Evolutionary conservation across 768 basidiomycete genomes (phyloP).

Genomic region (Russula compacta): DNA sequence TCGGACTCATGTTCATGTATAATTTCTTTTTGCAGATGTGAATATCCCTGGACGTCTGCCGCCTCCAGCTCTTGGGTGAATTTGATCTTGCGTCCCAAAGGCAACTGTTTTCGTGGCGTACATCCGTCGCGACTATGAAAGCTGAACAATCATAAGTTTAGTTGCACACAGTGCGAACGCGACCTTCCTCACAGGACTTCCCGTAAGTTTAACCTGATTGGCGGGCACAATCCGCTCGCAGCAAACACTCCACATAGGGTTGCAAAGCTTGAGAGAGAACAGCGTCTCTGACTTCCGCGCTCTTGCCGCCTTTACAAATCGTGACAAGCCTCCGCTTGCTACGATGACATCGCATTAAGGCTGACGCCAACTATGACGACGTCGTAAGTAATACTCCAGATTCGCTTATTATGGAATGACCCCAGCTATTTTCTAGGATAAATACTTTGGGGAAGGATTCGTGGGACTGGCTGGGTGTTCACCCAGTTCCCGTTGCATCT

Average conservation of each 20-base stretch:
- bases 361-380: constrained; percentile 3
- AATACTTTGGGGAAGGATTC: background rate
- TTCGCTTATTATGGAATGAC: background rate
- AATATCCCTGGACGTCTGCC: constrained; percentile 3
- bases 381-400: background rate
- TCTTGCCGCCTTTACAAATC: constrained; percentile 3
- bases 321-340: constrained; percentile 1
- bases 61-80: background rate
- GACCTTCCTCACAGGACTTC: background rate
- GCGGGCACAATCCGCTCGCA: background rate
- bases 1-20: background rate
- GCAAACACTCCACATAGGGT: background rate
- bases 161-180: constrained; percentile 1
- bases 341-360: constrained; percentile 3
- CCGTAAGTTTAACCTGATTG: background rate
- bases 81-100: background rate
- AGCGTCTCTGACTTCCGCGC: background rate
- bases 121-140: background rate
- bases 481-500: constrained; percentile 5
- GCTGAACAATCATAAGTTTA: background rate
- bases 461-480: background rate
- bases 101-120: constrained; percentile 10
- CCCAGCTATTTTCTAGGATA: background rate
- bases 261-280: constrained; percentile 8
- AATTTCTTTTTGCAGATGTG: background rate